These are phyloP conservation scores for Solanum hybrid DNA, from an alignment of 305 asterid genomes.

Conservation along the genomic window DNA sequence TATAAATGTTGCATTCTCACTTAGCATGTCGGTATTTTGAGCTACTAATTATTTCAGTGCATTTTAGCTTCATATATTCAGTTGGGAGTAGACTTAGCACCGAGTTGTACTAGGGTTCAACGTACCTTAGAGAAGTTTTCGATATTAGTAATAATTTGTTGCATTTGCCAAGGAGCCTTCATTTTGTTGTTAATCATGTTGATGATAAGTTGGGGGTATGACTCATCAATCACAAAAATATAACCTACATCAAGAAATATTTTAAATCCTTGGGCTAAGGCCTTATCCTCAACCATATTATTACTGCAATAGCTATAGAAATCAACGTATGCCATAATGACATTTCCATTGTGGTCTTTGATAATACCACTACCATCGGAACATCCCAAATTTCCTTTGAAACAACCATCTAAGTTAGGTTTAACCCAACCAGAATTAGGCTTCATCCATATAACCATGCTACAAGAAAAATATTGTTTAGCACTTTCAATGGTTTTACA, in stretches of 20 bases:
- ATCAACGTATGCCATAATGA: neutral
- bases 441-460: neutral
- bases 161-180: neutral
- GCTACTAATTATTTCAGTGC: too few species aligned
- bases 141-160: neutral
- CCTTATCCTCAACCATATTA: neutral
- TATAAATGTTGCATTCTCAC: too few species aligned
- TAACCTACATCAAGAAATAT: neutral
- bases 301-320: neutral
- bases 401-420: neutral
- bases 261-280: neutral
- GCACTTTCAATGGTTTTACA: neutral
- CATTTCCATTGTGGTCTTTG: neutral
- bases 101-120: too few species aligned
- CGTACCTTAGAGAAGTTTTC: neutral
- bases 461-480: neutral
- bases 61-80: too few species aligned
- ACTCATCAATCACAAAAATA: neutral
- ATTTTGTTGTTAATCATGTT: neutral
- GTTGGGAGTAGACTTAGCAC: too few species aligned
- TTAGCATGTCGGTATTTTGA: too few species aligned
- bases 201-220: neutral
- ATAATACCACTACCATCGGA: neutral
- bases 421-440: neutral
- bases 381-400: neutral